Evolutionary conservation across 257 asterid genomes (phyloP).

Genomic region (Solanum verrucosum): DNA sequence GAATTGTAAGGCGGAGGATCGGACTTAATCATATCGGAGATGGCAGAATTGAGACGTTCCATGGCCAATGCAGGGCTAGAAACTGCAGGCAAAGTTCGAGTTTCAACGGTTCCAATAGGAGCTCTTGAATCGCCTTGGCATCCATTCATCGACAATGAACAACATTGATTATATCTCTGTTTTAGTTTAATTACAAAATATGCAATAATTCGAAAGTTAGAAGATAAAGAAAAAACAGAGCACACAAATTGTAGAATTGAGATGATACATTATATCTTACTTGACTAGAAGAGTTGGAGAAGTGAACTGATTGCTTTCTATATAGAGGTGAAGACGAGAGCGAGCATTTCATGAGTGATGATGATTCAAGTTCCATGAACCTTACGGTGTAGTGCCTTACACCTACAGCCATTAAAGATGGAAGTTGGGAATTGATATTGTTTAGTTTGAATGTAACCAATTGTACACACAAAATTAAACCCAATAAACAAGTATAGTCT

Average conservation of each 20-base stretch:
- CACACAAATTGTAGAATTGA: background rate
- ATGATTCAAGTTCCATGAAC: constrained; percentile 34
- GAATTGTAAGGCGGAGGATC: constrained; percentile 32
- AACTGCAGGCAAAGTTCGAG: constrained; percentile 45
- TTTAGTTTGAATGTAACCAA: background rate
- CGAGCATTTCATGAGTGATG: constrained; percentile 14
- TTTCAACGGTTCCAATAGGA: constrained; percentile 54
- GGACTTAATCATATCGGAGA: constrained; percentile 35
- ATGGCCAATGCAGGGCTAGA: constrained; percentile 42
- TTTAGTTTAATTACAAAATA: background rate
- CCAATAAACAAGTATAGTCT: background rate
- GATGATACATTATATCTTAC: background rate
- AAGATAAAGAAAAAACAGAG: background rate
- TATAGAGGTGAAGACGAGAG: constrained; percentile 1
- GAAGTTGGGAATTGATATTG: background rate
- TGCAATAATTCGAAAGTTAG: background rate
- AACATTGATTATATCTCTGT: constrained; percentile 37
- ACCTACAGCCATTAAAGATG: constrained; percentile 20
- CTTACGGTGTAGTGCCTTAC: constrained; percentile 24
- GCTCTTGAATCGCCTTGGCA: constrained; percentile 49
- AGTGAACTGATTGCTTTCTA: constrained; percentile 30
- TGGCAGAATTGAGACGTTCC: constrained; percentile 54
- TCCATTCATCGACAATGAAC: constrained; percentile 61
- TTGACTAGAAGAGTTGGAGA: constrained; percentile 7
- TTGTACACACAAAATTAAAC: background rate